Evolutionary conservation across 164 flowering plant species (phyloP), one percentile per base, ranked within the genome.

Genomic region (Santalum album): DNA sequence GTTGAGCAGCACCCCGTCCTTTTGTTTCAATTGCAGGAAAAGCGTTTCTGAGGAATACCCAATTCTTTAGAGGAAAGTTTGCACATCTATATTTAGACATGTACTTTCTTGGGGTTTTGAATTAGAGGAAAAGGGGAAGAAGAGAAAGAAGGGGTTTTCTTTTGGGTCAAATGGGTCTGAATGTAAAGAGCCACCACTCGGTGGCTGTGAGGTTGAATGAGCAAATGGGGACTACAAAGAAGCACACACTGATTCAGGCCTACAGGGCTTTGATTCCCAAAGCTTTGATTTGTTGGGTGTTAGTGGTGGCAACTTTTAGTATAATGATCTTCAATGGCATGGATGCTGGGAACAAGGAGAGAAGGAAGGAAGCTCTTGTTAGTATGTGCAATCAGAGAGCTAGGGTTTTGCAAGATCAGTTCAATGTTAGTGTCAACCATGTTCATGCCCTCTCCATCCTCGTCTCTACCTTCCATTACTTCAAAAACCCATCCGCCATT

Each of bases 371-470:
- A 53, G 76, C 69, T 10, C 70, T 90, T 48, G 72, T 69, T 6
- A 77, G 85, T 54, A 78, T 84, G 90, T 90, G 98, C 65, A 95
- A 90, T 59, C 83, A 86, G 64, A 66, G 98, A 32, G 91, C 95
- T 5, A 73, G 96, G 48, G 87, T 90, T 92, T 67, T 90, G 72
- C 95, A 87, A 59, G 98, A 90, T 70, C 96, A 86, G 44, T 90
- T 90, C 65, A 82, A 69, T 63, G 96, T 87, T 44, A 85, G 96
- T 48, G 88, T 90, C n/a, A 90, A 90, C 55, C 98, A 87, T 67
- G 95, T 87, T 6, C 98, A 84, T 51, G 98, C 96, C 21, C 82
- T 90, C 1, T 85, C 95, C 17, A 71, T 87, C 35, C 87, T 90
- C 23, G 84, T 90, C 71, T 86, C 98, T 55, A 87, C 95, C 47